Evolutionary conservation across 2,329 filamentous ascomycete genomes (phyloP).

Genomic region (Ceratocystis albifundus): DNA sequence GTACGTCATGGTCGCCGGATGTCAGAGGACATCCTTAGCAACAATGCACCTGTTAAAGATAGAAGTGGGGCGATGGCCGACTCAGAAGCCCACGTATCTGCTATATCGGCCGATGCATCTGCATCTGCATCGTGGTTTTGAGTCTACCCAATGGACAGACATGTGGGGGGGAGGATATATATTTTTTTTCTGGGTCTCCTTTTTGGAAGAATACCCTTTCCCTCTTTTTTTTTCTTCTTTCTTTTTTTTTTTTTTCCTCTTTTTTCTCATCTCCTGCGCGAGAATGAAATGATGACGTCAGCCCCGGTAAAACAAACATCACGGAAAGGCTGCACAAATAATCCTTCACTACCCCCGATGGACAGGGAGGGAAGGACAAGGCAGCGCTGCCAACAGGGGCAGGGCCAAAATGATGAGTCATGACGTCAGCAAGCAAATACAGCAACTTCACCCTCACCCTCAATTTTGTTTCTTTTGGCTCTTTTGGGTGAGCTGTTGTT

Average conservation of each 20-base stretch:
- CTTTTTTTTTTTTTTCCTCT: not conserved
- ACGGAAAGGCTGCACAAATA: not conserved
- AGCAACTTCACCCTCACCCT: not conserved
- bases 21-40: not conserved
- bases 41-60: not conserved
- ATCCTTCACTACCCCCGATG: not conserved
- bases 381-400: not conserved
- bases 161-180: not conserved
- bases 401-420: not conserved
- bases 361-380: not conserved
- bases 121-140: not conserved
- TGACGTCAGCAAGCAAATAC: not conserved
- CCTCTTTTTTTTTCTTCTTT: not conserved
- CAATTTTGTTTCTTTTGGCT: not conserved
- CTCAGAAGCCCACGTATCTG: not conserved
- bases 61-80: not conserved
- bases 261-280: not conserved
- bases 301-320: not conserved
- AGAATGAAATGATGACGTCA: conserved; percentile 13
- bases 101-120: not conserved
- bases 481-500: not conserved
- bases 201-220: not conserved
- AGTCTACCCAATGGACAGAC: not conserved
- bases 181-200: not conserved
- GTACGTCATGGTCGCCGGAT: not conserved